Evolutionary conservation across 257 asterid genomes (phyloP).

Genomic region (Solanum ossicruentum): DNA sequence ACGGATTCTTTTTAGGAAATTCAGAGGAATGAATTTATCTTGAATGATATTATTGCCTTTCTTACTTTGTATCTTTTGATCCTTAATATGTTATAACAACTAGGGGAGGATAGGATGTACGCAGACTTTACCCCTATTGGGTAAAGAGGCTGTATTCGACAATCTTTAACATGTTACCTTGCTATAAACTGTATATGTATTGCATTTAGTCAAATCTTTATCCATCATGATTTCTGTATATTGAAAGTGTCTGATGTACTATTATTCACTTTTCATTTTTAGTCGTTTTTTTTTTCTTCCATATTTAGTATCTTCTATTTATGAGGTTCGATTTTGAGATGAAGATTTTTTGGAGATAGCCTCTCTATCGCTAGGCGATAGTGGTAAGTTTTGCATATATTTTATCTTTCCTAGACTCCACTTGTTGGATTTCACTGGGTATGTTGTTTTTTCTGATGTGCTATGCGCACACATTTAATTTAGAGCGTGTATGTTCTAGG

Average conservation of each 20-base stretch:
- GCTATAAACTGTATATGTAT: neutral
- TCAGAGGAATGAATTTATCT: neutral
- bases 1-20: neutral
- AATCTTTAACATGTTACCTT: neutral
- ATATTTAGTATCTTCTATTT: too few relatives aligned
- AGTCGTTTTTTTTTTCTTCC: too few relatives aligned
- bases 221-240: neutral
- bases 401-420: too few relatives aligned
- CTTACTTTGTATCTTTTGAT: neutral
- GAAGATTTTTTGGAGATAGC: too few relatives aligned
- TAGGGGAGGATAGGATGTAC: too few relatives aligned
- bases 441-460: too few relatives aligned
- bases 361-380: too few relatives aligned
- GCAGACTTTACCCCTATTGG: too few relatives aligned
- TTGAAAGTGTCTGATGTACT: neutral
- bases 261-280: neutral
- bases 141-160: neutral
- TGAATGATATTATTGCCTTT: neutral
- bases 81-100: neutral
- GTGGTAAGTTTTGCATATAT: too few relatives aligned
- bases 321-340: too few relatives aligned
- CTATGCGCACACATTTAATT: neutral
- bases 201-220: neutral
- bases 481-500: neutral
- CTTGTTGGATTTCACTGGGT: too few relatives aligned